phyloP scores from a whole-genome alignment of 2,329 filamentous ascomycete genomes.

The Aspergillus niger region DNA sequence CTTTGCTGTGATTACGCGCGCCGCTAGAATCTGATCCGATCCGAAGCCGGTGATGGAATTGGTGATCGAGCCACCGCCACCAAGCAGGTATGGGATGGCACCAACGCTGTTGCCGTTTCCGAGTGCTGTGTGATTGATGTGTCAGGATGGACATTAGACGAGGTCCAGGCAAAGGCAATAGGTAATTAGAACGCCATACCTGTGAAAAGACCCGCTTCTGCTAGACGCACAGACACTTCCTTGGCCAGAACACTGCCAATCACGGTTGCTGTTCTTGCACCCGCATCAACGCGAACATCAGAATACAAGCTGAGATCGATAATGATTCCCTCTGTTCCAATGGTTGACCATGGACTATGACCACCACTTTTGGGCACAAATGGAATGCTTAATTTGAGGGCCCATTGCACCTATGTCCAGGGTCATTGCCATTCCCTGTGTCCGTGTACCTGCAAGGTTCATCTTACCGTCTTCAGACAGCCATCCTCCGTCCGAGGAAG shows the following conservation, averaged over 20 bases:
- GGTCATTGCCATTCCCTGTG: background rate
- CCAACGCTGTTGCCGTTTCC: constrained; percentile 5
- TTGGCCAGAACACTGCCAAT: background rate
- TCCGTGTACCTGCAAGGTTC: background rate
- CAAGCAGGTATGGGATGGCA: constrained; percentile 3
- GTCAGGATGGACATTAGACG: background rate
- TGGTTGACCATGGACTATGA: constrained; percentile 5
- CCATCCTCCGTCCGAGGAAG: background rate
- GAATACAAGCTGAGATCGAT: background rate
- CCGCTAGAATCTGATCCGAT: background rate
- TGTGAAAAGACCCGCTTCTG: constrained; percentile 3
- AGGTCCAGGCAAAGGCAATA: no score
- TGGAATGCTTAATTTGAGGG: background rate
- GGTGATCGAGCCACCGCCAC: constrained; percentile 1
- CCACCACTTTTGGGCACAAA: background rate
- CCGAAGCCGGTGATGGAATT: constrained; percentile 4
- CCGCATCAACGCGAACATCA: background rate
- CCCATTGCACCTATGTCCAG: background rate
- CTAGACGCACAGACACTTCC: background rate
- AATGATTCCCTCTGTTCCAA: background rate
- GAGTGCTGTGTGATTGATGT: background rate
- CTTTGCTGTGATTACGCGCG: background rate
- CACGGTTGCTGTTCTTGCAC: background rate
- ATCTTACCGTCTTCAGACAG: background rate
- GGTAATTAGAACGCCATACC: background rate